A percentile compares a stretch with the other conserved stretches of the same genome.
Conservation (phyloP, 73 alveolate genomes). For the Blepharisma japonicum region DNA sequence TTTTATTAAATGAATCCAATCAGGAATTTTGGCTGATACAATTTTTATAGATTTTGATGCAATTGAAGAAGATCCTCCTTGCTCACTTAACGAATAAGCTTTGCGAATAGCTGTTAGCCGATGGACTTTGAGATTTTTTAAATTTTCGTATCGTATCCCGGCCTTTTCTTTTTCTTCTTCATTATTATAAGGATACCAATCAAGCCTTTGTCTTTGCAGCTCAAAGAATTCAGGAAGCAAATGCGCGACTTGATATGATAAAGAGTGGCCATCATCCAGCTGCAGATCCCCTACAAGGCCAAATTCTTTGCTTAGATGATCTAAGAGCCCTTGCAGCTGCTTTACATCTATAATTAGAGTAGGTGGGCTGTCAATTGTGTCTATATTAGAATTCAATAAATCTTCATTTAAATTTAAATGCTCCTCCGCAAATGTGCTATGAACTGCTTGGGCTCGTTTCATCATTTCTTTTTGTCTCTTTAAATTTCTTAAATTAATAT, state of each 20-base stretch:
- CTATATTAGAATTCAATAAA: not conserved
- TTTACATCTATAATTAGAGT: not conserved
- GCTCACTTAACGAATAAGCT: conserved; percentile 7
- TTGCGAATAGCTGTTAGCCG: conserved; percentile 22
- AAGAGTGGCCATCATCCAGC: conserved; percentile 64
- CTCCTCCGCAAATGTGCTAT: conserved; percentile 17
- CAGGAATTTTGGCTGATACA: not conserved
- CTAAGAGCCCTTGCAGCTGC: not conserved
- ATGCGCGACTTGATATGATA: conserved; percentile 52
- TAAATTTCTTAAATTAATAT: conserved; percentile 5
- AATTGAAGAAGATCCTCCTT: not conserved
- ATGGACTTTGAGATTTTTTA: conserved; percentile 12
- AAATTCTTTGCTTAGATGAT: conserved; percentile 26
- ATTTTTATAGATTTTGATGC: not conserved
- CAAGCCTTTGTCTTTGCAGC: conserved; percentile 23
- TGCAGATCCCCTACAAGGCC: conserved; percentile 61
- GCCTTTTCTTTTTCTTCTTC: conserved; percentile 28
- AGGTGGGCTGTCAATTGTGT: conserved; percentile 5
- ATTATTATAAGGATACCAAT: conserved; percentile 5
- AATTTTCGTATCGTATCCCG: not conserved
- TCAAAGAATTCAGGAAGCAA: conserved; percentile 23
- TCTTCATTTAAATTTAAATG: conserved; percentile 18
- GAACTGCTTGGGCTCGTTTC: not conserved
- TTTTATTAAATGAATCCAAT: conserved; percentile 2
- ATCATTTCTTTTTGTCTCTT: conserved; percentile 4